Evolutionary conservation across 768 basidiomycete species (phyloP).

Genomic region (Brasilioporus rufonigricans): DNA sequence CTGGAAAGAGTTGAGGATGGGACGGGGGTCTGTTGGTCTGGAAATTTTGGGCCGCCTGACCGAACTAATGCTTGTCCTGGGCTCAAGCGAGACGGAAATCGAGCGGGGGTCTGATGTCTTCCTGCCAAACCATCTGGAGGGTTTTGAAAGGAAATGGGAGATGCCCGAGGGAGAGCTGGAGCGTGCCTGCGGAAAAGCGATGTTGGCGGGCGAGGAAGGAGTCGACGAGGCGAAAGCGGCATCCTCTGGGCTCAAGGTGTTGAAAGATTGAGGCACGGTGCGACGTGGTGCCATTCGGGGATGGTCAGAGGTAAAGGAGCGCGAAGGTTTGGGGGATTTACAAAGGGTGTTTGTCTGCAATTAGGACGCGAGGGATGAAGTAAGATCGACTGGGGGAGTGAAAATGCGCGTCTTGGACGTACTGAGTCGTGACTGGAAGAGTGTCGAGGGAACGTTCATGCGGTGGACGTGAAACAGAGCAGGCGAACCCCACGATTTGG

Average conservation of each 20-base stretch:
- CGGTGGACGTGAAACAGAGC: constrained; percentile 21
- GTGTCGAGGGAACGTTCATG: constrained; percentile 7
- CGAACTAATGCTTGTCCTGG: constrained; percentile 48
- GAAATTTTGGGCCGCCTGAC: constrained; percentile 77
- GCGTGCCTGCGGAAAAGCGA: constrained; percentile 44
- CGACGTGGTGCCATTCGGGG: constrained; percentile 51
- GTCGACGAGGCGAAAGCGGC: constrained; percentile 17
- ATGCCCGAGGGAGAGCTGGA: constrained; percentile 65
- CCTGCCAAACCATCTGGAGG: constrained; percentile 70
- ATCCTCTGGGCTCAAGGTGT: constrained; percentile 41
- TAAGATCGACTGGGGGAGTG: not conserved
- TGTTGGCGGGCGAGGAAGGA: constrained; percentile 35
- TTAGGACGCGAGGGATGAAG: not conserved
- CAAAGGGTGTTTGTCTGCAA: not conserved
- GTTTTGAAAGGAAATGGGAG: constrained; percentile 61
- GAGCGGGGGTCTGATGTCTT: constrained; percentile 54
- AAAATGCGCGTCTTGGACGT: constrained; percentile 10
- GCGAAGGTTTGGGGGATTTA: constrained; percentile 10
- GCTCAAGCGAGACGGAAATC: constrained; percentile 39
- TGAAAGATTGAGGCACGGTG: constrained; percentile 36
- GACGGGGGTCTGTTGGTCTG: constrained; percentile 78
- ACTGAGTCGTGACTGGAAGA: constrained; percentile 1
- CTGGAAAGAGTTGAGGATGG: constrained; percentile 50
- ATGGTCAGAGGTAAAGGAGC: constrained; percentile 6
- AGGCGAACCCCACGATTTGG: constrained; percentile 15